A percentile compares a stretch with the other conserved stretches of the same genome.
These are phyloP conservation scores for Cutaneotrichosporon cutaneum DNA, from an alignment of 1,284 basidiomycete species.

Conservation along the genomic window DNA sequence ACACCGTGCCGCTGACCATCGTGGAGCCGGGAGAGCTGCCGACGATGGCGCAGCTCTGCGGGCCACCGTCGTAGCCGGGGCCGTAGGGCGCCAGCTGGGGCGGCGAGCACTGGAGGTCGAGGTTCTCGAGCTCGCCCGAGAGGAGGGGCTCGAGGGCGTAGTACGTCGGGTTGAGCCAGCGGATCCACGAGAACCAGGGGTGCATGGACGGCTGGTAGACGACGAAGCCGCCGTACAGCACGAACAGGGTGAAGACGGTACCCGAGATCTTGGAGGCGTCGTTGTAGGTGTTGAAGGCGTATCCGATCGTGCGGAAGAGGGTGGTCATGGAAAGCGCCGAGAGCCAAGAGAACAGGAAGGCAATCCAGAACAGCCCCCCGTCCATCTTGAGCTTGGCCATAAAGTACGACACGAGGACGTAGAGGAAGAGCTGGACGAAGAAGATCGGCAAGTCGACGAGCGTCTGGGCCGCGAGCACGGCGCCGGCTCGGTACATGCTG, in stretches of 20 bases:
- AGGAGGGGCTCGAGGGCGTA: conserved; percentile 42
- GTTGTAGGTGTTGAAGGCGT: conserved; percentile 45
- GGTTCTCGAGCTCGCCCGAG: conserved; percentile 54
- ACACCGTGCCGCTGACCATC: conserved; percentile 35
- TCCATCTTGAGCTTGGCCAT: conserved; percentile 35
- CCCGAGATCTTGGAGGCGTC: conserved; percentile 48
- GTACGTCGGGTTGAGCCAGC: conserved; percentile 40
- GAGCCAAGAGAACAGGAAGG: conserved; percentile 36
- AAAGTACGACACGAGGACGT: conserved; percentile 51
- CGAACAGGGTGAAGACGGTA: conserved; percentile 38
- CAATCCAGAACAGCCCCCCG: conserved; percentile 49
- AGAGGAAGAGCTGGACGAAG: conserved; percentile 50
- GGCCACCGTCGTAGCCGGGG: conserved; percentile 35
- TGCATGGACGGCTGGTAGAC: conserved; percentile 45
- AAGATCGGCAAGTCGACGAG: conserved; percentile 59
- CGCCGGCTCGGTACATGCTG: conserved; percentile 52
- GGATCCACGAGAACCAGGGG: conserved; percentile 33
- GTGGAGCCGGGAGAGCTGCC: conserved; percentile 36
- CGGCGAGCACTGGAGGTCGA: conserved; percentile 47
- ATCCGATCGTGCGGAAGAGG: conserved; percentile 47
- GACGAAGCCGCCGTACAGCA: conserved; percentile 42
- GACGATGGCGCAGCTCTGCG: conserved; percentile 47
- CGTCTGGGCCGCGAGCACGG: conserved; percentile 62
- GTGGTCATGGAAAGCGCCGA: conserved; percentile 36
- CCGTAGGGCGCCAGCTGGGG: conserved; percentile 53